Conservation (phyloP, 208 protist genomes). For the Leishmania turanica region DNA sequence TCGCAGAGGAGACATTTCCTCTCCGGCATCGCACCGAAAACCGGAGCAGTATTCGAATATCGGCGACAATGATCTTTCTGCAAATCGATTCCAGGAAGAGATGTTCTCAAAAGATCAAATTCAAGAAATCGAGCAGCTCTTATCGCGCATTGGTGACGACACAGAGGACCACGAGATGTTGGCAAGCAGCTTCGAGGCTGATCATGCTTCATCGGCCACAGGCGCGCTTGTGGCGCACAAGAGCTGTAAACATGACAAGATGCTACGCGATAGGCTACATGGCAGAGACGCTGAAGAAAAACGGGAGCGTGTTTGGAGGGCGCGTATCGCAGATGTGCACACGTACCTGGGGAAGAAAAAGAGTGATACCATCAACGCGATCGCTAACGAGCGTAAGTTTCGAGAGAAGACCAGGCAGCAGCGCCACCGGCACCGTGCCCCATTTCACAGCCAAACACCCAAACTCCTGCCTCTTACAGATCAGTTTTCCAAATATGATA, state of each 20-base stretch:
- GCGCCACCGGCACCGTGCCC: not conserved
- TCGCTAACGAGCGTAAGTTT: conserved; percentile 11
- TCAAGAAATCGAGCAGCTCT: conserved; percentile 24
- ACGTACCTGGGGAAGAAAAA: conserved; percentile 12
- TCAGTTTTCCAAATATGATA: not conserved
- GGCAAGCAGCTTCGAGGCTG: not conserved
- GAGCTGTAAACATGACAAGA: not conserved
- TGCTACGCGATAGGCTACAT: not conserved
- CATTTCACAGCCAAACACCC: not conserved
- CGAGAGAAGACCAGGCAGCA: conserved; percentile 7
- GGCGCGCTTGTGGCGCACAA: not conserved
- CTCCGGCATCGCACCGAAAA: not conserved
- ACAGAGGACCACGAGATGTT: not conserved
- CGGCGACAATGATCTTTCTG: not conserved
- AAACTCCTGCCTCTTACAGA: not conserved
- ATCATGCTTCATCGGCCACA: not conserved
- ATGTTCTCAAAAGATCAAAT: conserved; percentile 27
- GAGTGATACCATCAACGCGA: conserved; percentile 7
- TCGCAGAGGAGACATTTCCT: not conserved
- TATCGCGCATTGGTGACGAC: conserved; percentile 14
- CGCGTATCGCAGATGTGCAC: conserved; percentile 23
- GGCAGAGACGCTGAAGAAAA: not conserved
- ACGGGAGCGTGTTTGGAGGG: conserved; percentile 8
- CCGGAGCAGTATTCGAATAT: not conserved
- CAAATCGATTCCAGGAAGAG: not conserved